Evolutionary conservation across 371 early-diverging fungal species (phyloP), one percentile per base, ranked within the genome.

Genomic region (Mucor sp.): DNA sequence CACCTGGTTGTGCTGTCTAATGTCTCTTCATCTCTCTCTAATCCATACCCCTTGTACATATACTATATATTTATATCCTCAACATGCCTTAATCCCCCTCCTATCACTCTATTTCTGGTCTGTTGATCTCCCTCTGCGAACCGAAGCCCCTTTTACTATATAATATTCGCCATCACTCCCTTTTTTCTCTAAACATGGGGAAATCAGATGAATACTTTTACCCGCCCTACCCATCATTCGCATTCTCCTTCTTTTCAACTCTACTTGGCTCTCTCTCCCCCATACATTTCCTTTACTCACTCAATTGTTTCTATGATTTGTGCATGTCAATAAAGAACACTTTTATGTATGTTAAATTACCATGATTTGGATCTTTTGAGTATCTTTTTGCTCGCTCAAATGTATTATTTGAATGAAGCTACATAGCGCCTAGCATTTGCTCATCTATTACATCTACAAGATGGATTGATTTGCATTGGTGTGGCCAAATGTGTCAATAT

Each of bases 1-100:
- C 75, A 6, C 75, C 72, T 37, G 58, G 67, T 32, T 74, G 70
- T 43, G 74, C 74, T 5, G 57, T 58, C 39, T 69, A 67, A 64
- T 55, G 15, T 14, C 44, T 14, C 5, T 56, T 0, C 47, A 11
- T 14, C 44, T 14, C 5, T 56, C 2, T 32, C 8, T 33, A 6
- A 6, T 33, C 33, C 33, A 33, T 33, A 33, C 33, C 33, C 8
- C 7, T 7, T 33, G 33, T 33, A 33, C 23, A 15, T 56, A 32
- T 56, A 56, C 2, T 33, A 33, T 12, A 15, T 56, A 32, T 56
- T 30, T 4, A 23, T 30, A 17, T 28, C 4, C 30, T 56, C 3
- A 30, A 32, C 32, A 56, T 56, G 30, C 32, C 17, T 56, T 28
- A 56, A 28, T 23, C 17, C 17, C 56, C 37, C 53, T 15, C 12